Evolutionary conservation across 1,284 basidiomycete genomes (phyloP), one percentile per base, ranked within the genome.

Genomic region (Heliocybe sulcata): DNA sequence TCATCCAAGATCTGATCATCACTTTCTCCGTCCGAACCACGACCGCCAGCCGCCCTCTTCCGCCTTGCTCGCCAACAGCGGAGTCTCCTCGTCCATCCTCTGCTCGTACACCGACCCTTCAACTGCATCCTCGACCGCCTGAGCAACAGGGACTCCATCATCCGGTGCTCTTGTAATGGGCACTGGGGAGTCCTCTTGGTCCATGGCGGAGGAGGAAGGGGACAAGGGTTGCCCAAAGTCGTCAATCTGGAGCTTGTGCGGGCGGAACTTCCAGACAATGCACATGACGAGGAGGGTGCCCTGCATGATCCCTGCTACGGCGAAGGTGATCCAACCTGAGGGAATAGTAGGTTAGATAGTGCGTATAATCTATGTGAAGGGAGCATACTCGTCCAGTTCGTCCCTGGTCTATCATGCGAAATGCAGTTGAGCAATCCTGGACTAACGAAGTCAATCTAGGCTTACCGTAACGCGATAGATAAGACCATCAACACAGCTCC

Each of bases 401-500:
- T 93, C 0, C 89, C 88, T 2, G 86, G 87, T 56, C 85, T 81
- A 55, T 11, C 35, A 33, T n/a, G 52, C 19, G 27, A 26, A 10
- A 35, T 23, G 11, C 58, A 38, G 26, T 35, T 33, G 29, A 55
- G 51, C 19, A 22, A 51, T 22, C 23, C 16, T 35, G 57, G 59
- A 55, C 29, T 52, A 55, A 61, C 57, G 25, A 63, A 49, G 53
- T 57, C 60, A 29, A 26, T 29, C n/a, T n/a, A 16, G 6, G 67
- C 75, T 11, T 63, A 82, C 77, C 85, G 72, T n/a, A 90, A 68
- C 9, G 86, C 88, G 58, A 97, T 88, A 58, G 90, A 92, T 38
- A 90, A 67, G 12, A 94, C 89, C 82, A 99, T 98, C 35, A 94
- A 69, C 20, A 93, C 76, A 0, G 90, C 89, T 1, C 96, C 96